A percentile compares a stretch with the other conserved stretches of the same genome.
Conservation (phyloP, 169 alveolate genomes). For the Toxoplasma gondii region DNA sequence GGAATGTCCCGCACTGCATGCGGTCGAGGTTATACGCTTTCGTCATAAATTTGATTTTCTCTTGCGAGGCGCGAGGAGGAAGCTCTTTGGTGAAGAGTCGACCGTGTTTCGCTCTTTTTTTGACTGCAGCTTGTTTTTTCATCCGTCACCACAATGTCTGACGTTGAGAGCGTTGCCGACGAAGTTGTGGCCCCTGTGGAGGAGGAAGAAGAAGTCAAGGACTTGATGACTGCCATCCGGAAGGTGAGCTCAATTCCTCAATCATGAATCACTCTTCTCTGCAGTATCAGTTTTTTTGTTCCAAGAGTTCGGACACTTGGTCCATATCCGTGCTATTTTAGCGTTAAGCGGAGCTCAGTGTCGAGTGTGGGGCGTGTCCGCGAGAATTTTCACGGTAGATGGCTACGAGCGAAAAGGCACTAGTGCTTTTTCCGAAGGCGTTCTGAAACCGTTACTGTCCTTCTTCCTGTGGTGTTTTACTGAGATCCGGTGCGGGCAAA, state of each 20-base stretch:
- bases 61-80: constrained; percentile 41
- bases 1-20: background rate
- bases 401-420: no score
- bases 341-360: background rate
- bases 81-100: constrained; percentile 37
- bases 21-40: background rate
- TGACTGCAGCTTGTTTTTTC: background rate
- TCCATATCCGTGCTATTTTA: background rate
- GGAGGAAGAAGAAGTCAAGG: constrained; percentile 69
- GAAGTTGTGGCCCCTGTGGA: constrained; percentile 43
- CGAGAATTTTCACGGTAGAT: background rate
- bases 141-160: constrained; percentile 32
- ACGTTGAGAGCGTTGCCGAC: constrained; percentile 62
- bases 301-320: background rate
- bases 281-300: background rate
- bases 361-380: background rate
- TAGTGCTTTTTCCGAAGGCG: no score
- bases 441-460: no score
- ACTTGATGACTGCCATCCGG: constrained; percentile 66
- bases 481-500: no score
- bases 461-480: no score
- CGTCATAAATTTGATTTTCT: background rate
- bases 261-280: background rate
- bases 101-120: constrained; percentile 36
- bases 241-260: background rate